These are phyloP conservation scores for Botryotinia calthae DNA, from an alignment of 2,329 filamentous ascomycete species.

Conservation along the genomic window DNA sequence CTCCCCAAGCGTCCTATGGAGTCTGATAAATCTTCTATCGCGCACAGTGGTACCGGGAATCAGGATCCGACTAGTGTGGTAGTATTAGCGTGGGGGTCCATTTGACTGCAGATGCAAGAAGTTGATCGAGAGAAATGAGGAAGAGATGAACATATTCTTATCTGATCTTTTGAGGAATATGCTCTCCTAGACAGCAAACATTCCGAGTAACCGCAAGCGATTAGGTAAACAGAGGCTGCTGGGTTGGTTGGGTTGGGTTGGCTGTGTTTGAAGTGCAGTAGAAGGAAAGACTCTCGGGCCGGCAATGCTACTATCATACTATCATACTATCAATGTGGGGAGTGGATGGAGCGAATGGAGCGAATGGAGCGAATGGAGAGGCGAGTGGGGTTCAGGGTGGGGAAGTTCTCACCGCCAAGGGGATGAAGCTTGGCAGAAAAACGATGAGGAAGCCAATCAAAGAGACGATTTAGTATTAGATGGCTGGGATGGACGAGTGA, in stretches of 20 bases:
- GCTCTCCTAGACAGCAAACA: neutral
- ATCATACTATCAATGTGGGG: neutral
- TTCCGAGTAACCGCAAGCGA: neutral
- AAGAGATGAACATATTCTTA: neutral
- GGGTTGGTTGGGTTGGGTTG: neutral
- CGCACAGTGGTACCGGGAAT: neutral
- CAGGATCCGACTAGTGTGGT: neutral
- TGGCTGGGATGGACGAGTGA: neutral
- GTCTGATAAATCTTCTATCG: neutral
- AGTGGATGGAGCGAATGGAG: neutral
- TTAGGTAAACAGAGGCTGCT: neutral
- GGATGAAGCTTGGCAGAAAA: constrained; percentile 2
- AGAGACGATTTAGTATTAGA: neutral
- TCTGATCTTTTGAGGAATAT: neutral
- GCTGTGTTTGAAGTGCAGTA: neutral
- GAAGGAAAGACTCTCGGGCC: neutral
- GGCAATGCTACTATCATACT: neutral
- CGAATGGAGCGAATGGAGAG: neutral
- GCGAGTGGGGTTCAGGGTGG: neutral
- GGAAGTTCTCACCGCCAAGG: neutral
- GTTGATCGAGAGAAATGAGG: neutral
- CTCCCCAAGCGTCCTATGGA: neutral
- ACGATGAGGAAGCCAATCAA: neutral
- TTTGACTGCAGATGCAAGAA: neutral
- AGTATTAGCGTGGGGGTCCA: neutral